Evolutionary conservation across 2,329 filamentous ascomycete genomes (phyloP), one percentile per base, ranked within the genome.

Genomic region (Elsinoe australis): DNA sequence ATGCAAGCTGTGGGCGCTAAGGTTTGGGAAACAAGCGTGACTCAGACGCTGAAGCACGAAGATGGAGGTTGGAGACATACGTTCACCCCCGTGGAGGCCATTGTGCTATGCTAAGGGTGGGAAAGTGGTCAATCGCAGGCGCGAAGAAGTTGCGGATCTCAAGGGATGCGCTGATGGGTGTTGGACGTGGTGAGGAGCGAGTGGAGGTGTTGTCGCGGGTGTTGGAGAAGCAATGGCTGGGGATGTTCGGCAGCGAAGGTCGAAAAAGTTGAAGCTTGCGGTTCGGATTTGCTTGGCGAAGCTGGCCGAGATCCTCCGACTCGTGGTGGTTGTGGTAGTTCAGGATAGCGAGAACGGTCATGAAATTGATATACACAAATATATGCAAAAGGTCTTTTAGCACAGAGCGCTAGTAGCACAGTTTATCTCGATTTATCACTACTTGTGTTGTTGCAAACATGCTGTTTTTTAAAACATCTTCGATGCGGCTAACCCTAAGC

Each of bases 181-280:
- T 12, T 18, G 12, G 14, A 6, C 6, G 7, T 8, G 17, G 15
- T 14, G 24, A 19, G 24, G 15, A 21, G 21, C 34, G 33, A 29
- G 21, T 19, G 24, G 19, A n/a, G 33, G n/a, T 36, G 45, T n/a
- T 36, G n/a, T 26, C 15, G 45, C 45, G 15, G 21, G 33, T 28
- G 33, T 26, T 29, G 45, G 29, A 48, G 36, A 22, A 4, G 19
- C 4, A 17, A 19, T n/a, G 8, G 12, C n/a, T 35, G 18, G 26
- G 21, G 26, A 36, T 34, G 31, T 18, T 21, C 28, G 31, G 45
- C 28, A n/a, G 33, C 33, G 32, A 9, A 22, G 12, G n/a, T 22
- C 51, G 82, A 78, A 54, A 82, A 82, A 71, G 78, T 80, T 49
- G 78, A 79, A 60, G 83, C 80, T 69, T 87, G 87, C 58, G 86